Conservation (phyloP, 2,329 filamentous ascomycete genomes). For the Cyphellophora attinorum region DNA sequence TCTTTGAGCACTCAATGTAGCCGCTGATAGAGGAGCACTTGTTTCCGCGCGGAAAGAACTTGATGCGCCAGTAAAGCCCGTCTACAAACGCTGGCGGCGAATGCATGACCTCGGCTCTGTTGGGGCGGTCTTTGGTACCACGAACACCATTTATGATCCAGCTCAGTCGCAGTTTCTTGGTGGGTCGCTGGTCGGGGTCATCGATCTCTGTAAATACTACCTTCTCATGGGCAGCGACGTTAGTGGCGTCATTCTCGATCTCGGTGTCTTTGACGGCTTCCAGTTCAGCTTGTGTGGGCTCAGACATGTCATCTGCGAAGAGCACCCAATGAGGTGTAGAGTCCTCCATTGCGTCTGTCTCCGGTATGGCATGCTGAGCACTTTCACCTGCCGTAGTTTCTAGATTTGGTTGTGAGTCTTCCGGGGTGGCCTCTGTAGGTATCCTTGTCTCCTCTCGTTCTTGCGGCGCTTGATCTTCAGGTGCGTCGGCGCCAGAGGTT, state of each 20-base stretch:
- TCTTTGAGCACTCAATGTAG: conserved; percentile 52
- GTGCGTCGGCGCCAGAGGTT: too few relatives aligned
- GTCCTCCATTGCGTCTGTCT: too few relatives aligned
- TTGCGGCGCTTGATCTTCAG: too few relatives aligned
- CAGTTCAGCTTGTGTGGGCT: conserved; percentile 48
- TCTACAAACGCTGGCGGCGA: conserved; percentile 48
- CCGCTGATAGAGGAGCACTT: conserved; percentile 49
- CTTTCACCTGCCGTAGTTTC: too few relatives aligned
- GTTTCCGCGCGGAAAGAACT: conserved; percentile 55
- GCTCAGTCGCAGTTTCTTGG: conserved; percentile 46
- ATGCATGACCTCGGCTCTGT: conserved; percentile 48
- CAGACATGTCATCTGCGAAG: conserved; percentile 46
- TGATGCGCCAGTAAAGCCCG: conserved; percentile 56
- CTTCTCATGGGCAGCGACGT: conserved; percentile 40
- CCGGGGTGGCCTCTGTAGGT: too few relatives aligned
- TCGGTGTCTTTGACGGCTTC: conserved; percentile 51
- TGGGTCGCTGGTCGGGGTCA: conserved; percentile 47
- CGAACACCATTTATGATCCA: conserved; percentile 52
- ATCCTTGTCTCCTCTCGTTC: too few relatives aligned
- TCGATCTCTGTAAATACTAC: conserved; percentile 46
- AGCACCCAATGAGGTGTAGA: too few relatives aligned
- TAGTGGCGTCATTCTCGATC: conserved; percentile 42
- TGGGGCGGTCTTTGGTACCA: conserved; percentile 51
- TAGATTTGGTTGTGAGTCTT: too few relatives aligned
- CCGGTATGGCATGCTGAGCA: too few relatives aligned